Conservation (phyloP, 2,329 filamentous ascomycete genomes). For the Fusarium xyrophilum region DNA sequence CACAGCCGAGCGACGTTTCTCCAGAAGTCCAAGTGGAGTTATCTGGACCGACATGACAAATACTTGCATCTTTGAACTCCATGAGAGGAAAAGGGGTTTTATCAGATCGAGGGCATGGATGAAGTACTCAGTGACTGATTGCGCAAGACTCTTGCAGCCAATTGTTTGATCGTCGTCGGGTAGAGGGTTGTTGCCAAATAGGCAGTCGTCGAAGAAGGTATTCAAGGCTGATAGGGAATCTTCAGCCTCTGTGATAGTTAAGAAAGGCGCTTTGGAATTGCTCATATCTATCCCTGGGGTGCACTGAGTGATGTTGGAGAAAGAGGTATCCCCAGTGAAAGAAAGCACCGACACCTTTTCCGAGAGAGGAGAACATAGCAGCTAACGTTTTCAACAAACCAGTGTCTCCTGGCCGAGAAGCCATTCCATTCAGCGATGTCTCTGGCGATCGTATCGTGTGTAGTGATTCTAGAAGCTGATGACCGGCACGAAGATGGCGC, state of each 20-base stretch:
- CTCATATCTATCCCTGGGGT: neutral
- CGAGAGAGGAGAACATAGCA: constrained; percentile 27
- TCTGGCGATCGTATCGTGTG: neutral
- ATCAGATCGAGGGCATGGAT: neutral
- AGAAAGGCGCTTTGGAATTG: constrained; percentile 14
- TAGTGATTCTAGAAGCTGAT: constrained; percentile 17
- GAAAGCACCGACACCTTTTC: constrained; percentile 26
- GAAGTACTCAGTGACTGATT: neutral
- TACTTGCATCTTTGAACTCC: neutral
- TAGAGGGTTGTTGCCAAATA: neutral
- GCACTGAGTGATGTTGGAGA: constrained; percentile 20
- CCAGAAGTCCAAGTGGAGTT: neutral
- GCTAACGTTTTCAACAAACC: constrained; percentile 13
- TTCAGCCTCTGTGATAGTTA: constrained; percentile 9
- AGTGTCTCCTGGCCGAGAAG: too few species aligned
- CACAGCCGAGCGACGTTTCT: neutral
- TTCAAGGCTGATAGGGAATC: neutral
- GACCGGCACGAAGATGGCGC: constrained; percentile 32
- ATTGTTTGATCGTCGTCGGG: neutral
- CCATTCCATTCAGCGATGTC: neutral
- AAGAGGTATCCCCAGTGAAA: constrained; percentile 25
- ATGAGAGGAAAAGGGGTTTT: neutral
- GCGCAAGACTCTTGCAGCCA: neutral
- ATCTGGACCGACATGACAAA: neutral
- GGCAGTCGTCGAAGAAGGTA: neutral